These are phyloP conservation scores for Annona squamosa DNA, from an alignment of 164 flowering plant genomes.

Conservation along the genomic window DNA sequence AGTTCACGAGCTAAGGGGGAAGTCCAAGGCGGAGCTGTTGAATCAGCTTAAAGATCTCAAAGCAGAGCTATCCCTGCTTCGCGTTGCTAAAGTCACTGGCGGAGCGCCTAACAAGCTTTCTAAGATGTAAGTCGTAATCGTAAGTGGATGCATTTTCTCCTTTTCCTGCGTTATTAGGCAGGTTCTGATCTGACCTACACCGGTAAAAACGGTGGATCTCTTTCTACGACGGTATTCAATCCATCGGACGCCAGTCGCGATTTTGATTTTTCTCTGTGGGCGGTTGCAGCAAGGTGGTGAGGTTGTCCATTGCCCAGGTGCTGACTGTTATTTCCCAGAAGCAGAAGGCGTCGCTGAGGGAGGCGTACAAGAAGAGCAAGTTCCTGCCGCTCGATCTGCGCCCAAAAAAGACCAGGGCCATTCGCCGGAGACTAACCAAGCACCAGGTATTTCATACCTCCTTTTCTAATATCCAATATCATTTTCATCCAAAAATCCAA, in stretches of 20 bases:
- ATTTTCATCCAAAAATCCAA: neutral
- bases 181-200: no score
- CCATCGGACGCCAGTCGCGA: no score
- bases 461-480: neutral
- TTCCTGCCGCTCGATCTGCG: conserved; percentile 58
- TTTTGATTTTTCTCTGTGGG: neutral
- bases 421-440: conserved; percentile 50
- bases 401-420: conserved; percentile 71
- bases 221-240: no score
- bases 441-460: conserved; percentile 38
- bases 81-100: conserved; percentile 76
- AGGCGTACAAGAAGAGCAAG: conserved; percentile 62
- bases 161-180: no score
- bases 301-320: conserved; percentile 59
- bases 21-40: conserved; percentile 24
- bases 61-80: conserved; percentile 67
- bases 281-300: conserved; percentile 55
- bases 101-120: conserved; percentile 79
- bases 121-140: conserved; percentile 37
- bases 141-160: neutral
- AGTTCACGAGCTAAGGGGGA: conserved; percentile 18
- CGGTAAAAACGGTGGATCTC: no score
- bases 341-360: conserved; percentile 53
- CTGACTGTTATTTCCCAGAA: conserved; percentile 59
- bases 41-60: conserved; percentile 58